A percentile compares a stretch with the other conserved stretches of the same genome.
Conservation (phyloP, 1,284 basidiomycete genomes). For the Boletus mariae region DNA sequence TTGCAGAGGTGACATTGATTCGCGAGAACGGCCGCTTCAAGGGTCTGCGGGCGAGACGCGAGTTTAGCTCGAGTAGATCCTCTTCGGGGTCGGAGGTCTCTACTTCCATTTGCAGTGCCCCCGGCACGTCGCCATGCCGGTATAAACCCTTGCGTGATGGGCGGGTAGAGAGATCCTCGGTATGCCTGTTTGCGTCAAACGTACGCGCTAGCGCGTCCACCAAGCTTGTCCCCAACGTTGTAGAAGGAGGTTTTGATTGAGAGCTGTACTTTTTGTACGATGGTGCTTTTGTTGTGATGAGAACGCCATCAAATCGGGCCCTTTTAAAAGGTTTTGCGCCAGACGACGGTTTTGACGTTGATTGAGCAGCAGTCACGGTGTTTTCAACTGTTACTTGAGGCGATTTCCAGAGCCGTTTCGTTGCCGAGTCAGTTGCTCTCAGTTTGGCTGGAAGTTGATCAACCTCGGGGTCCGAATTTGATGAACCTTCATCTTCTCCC, state of each 20-base stretch:
- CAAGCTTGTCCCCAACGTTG: constrained; percentile 9
- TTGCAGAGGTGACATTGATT: neutral
- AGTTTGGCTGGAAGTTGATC: constrained; percentile 6
- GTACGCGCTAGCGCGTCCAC: constrained; percentile 26
- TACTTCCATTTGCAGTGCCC: constrained; percentile 15
- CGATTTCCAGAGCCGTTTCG: neutral
- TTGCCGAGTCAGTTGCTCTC: neutral
- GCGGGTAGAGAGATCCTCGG: neutral
- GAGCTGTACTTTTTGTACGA: neutral
- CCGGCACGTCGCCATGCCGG: constrained; percentile 2
- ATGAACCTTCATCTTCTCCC: neutral
- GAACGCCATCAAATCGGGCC: constrained; percentile 19
- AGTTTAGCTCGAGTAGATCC: constrained; percentile 13
- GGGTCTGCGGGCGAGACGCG: constrained; percentile 13
- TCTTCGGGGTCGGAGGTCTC: constrained; percentile 25
- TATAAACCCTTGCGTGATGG: neutral
- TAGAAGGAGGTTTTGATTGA: neutral
- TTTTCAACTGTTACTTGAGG: neutral
- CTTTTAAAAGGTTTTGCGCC: constrained; percentile 6
- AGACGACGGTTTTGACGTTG: neutral
- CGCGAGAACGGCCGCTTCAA: constrained; percentile 2
- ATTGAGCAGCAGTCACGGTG: neutral
- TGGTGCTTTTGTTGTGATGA: constrained; percentile 18
- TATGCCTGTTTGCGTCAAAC: constrained; percentile 27
- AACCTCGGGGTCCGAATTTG: constrained; percentile 6